These are phyloP conservation scores for Triticum monococcum DNA, from an alignment of 176 grass and related monocot genomes.

Conservation along the genomic window DNA sequence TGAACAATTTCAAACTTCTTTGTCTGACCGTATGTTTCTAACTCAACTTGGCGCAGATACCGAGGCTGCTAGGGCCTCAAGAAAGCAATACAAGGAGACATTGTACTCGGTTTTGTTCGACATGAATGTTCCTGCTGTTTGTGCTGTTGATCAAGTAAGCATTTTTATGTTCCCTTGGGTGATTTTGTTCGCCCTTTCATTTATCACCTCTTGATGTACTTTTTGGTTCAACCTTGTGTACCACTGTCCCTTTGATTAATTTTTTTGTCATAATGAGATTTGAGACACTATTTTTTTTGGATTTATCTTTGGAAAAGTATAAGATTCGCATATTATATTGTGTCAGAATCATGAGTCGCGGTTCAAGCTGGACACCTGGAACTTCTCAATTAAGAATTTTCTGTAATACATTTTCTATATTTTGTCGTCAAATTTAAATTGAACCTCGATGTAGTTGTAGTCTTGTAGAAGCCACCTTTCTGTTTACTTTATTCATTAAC, in stretches of 20 bases:
- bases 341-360: background rate
- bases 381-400: background rate
- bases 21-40: background rate
- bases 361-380: background rate
- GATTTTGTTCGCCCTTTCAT: background rate
- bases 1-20: background rate
- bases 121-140: conserved; percentile 95
- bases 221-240: background rate
- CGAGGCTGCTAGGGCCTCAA: conserved; percentile 80
- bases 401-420: background rate
- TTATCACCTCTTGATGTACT: background rate
- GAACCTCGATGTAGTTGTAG: background rate
- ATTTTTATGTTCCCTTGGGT: conserved; percentile 5
- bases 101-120: conserved; percentile 86
- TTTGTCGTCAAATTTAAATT: background rate
- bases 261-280: conserved; percentile 7
- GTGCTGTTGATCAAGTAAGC: conserved; percentile 82
- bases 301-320: background rate
- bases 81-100: conserved; percentile 76
- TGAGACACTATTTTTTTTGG: background rate
- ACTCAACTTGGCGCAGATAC: conserved; percentile 64
- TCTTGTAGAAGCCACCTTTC: background rate
- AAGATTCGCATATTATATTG: conserved; percentile 12
- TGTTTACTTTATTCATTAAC: conserved; percentile 13
- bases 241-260: background rate